Conservation (phyloP, 2,329 filamentous ascomycete genomes). For the Periconia digitata region DNA sequence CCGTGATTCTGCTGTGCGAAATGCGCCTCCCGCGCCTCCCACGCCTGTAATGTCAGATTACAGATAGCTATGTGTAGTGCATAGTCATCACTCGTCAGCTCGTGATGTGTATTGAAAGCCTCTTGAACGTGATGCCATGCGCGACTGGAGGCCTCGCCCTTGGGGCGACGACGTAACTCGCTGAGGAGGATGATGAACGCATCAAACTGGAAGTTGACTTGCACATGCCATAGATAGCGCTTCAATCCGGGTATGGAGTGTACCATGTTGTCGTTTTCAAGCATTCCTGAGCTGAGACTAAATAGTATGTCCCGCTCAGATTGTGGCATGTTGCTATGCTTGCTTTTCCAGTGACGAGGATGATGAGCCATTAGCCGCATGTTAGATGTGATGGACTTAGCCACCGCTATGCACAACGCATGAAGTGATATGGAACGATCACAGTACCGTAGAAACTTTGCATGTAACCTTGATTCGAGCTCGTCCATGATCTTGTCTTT, state of each 20-base stretch:
- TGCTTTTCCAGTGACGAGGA: constrained; percentile 42
- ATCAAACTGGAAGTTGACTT: constrained; percentile 55
- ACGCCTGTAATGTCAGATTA: constrained; percentile 49
- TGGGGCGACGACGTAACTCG: constrained; percentile 28
- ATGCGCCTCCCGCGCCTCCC: constrained; percentile 30
- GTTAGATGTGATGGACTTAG: constrained; percentile 45
- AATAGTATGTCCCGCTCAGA: constrained; percentile 46
- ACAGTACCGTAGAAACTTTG: constrained; percentile 43
- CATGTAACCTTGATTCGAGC: constrained; percentile 45
- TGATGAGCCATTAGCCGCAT: constrained; percentile 50
- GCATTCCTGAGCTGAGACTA: constrained; percentile 43
- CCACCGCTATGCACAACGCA: constrained; percentile 49
- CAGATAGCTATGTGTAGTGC: constrained; percentile 48
- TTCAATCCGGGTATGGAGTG: constrained; percentile 44
- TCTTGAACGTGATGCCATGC: constrained; percentile 52
- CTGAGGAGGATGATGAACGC: constrained; percentile 52
- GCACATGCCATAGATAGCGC: constrained; percentile 50
- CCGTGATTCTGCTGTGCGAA: not conserved
- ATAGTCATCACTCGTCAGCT: constrained; percentile 38
- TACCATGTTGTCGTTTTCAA: constrained; percentile 45
- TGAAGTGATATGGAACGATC: constrained; percentile 44
- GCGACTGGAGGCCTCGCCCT: constrained; percentile 25
- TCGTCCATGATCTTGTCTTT: constrained; percentile 43
- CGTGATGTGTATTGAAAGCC: constrained; percentile 45
- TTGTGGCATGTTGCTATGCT: constrained; percentile 27